Base-by-base conservation (phyloP, 176 grass and related monocot genomes). In the Oryza longistaminata region DNA sequence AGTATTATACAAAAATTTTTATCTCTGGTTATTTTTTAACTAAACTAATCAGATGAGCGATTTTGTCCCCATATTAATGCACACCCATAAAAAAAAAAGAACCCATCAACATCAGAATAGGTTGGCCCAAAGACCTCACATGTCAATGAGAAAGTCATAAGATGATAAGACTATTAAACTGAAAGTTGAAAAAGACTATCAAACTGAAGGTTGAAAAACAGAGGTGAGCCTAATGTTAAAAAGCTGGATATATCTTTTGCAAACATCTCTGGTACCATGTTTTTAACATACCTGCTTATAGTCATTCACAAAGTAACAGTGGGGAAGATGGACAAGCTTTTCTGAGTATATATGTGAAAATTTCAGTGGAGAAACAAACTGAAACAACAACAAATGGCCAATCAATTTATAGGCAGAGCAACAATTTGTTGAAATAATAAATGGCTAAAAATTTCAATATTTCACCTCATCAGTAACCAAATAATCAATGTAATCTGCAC, bases 231-330 rank as follows among this genome's bases (percentile, higher is more conserved):
- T 31, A 71, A 21, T n/a, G 37, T 71, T 89, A 87, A 87, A 87
- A 33, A 86, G 67, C 37, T 83, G 86, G 14, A 88, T 83, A 86
- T 88, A 75, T 55, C 89, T 89, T 80, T 92, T 75, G 4, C 4
- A 74, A 92, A 46, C 86, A 89, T 46, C 75, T 86, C 76, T 89
- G 87, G 43, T 5, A 44, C 39, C 21, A 24, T 8, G 15, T 72
- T 7, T 72, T 45, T 12, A 1, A 62, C 58, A 82, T 77, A 92
- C 92, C 87, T 92, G 87, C 44, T 94, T 94, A 76, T 94, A 94
- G 55, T 94, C 92, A 83, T 94, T 94, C 60, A 94, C 90, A 65
- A 94, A 94, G 69, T 94, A 92, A 71, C 92, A 94, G 75, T 94
- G 92, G 9, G 92, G 92, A 24, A 94, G 90, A 49, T 86, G 90